phyloP scores from a whole-genome alignment of 2,329 filamentous ascomycete species.

The Thielaviopsis euricoi region DNA sequence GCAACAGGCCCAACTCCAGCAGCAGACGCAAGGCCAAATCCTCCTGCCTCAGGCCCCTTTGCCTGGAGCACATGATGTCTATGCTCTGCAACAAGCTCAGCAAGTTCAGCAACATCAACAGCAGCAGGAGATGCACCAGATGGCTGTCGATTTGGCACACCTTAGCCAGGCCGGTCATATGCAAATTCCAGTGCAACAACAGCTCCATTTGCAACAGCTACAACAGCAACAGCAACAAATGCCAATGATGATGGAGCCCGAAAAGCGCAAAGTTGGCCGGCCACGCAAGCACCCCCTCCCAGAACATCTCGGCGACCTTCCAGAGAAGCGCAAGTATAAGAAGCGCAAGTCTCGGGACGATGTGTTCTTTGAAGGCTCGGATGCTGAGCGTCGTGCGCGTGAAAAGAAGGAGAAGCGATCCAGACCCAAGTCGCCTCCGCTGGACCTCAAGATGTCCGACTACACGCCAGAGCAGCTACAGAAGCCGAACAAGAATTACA shows the following conservation, averaged over 20 bases:
- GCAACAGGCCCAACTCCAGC: constrained; percentile 5
- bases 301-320: constrained; percentile 35
- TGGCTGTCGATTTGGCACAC: constrained; percentile 5
- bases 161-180: constrained; percentile 3
- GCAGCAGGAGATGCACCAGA: constrained; percentile 6
- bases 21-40: background rate
- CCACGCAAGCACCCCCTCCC: constrained; percentile 46
- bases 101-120: constrained; percentile 1
- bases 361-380: constrained; percentile 30
- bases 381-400: constrained; percentile 36
- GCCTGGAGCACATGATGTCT: background rate
- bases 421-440: constrained; percentile 41
- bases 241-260: constrained; percentile 17
- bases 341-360: constrained; percentile 42
- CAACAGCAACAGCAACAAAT: constrained; percentile 1
- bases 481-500: constrained; percentile 47
- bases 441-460: constrained; percentile 36
- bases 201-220: constrained; percentile 1
- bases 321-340: constrained; percentile 51
- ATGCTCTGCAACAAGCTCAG: constrained; percentile 7
- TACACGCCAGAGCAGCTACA: constrained; percentile 41
- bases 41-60: background rate
- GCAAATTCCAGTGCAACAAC: constrained; percentile 3
- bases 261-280: constrained; percentile 48
- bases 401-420: constrained; percentile 40